Evolutionary conservation across 164 flowering plant genomes (phyloP), one percentile per base, ranked within the genome.

Genomic region (Berberis thunbergii): DNA sequence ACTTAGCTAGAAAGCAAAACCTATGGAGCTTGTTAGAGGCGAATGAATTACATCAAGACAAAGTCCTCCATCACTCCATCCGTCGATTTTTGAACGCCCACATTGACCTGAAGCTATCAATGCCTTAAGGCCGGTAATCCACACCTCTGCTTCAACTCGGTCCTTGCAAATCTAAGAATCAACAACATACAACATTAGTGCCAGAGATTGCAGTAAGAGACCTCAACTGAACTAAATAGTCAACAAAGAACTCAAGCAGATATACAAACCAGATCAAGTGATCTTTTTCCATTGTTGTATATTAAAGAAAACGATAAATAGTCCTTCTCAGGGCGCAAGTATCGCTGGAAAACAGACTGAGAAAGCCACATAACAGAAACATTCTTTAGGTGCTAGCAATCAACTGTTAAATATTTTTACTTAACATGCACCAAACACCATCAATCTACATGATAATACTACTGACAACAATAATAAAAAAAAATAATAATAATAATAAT

Each of bases 51-150:
- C 98, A 78, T 85, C 90, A 69, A 85, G 75, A 68, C 68, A 79
- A 67, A 93, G 76, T 73, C 88, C 85, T 67, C 90, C 98, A 68
- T 89, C 98, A 82, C 72, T 78, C 94, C 97, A 82, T 56, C 97
- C 97, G 75, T 93, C 98, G 67, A 94, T 87, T 82, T 94, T 94
- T 54, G 96, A 87, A 57, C 97, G 95, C 41, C 93, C 97, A 77
- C 83, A 82, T 69, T 86, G 92, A 54, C 93, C 88, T 41, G 84
- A 77, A 65, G 91, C 70, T 74, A 87, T 82, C 69, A 91, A 73
- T 54, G 93, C 80, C 79, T 77, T 84, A 57, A 91, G 87, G 68
- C 97, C 97, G 56, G 91, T 86, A 73, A 94, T 84, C 99, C 99
- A 94, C 79, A 78, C 82, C 72, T 91, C 97, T 7, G 95, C 89